A percentile compares a stretch with the other conserved stretches of the same genome.
These are phyloP conservation scores for Xylariomycetidae sp. DNA, from an alignment of 2,329 filamentous ascomycete species.

Conservation along the genomic window DNA sequence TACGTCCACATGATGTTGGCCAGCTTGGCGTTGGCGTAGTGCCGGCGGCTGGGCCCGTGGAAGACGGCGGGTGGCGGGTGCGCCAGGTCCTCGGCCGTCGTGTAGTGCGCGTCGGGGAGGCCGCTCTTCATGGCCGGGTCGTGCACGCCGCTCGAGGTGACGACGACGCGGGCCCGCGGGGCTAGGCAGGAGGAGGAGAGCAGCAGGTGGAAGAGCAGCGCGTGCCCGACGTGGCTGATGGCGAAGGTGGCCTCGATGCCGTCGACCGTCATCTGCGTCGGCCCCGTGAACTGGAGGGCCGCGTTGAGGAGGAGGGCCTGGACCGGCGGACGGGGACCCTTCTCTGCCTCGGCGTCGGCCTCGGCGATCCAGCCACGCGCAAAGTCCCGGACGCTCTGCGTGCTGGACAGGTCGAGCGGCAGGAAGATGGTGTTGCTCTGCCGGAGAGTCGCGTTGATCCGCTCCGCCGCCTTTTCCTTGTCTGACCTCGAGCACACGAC, in stretches of 20 bases:
- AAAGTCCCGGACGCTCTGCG: slow-evolving; percentile 36
- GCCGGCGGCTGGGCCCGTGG: slow-evolving; percentile 29
- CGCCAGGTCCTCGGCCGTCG: slow-evolving; percentile 39
- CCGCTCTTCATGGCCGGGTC: slow-evolving; percentile 39
- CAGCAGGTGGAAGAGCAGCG: slow-evolving; percentile 44
- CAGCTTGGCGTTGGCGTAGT: slow-evolving; percentile 42
- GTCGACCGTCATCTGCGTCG: slow-evolving; percentile 30
- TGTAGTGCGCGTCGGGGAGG: slow-evolving; percentile 38
- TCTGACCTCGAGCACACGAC: slow-evolving; percentile 41
- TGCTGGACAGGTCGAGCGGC: slow-evolving; percentile 37
- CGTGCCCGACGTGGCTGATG: slow-evolving; percentile 46
- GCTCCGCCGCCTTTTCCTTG: slow-evolving; percentile 31
- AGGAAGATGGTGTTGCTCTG: slow-evolving; percentile 38
- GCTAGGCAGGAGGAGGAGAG: too few species aligned
- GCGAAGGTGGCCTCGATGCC: slow-evolving; percentile 45
- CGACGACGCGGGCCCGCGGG: slow-evolving; percentile 35
- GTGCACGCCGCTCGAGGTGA: slow-evolving; percentile 42
- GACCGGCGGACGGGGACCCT: slow-evolving; percentile 38
- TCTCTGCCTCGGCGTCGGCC: background rate
- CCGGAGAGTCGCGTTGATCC: slow-evolving; percentile 36
- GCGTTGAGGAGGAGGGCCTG: slow-evolving; percentile 43
- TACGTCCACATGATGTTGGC: slow-evolving; percentile 45
- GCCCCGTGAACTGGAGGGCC: slow-evolving; percentile 37
- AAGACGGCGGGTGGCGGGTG: slow-evolving; percentile 28
- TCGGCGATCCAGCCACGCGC: slow-evolving; percentile 29